Base-by-base conservation (phyloP, 805 yeast genomes). In the Teunomyces lycoperdinae region DNA sequence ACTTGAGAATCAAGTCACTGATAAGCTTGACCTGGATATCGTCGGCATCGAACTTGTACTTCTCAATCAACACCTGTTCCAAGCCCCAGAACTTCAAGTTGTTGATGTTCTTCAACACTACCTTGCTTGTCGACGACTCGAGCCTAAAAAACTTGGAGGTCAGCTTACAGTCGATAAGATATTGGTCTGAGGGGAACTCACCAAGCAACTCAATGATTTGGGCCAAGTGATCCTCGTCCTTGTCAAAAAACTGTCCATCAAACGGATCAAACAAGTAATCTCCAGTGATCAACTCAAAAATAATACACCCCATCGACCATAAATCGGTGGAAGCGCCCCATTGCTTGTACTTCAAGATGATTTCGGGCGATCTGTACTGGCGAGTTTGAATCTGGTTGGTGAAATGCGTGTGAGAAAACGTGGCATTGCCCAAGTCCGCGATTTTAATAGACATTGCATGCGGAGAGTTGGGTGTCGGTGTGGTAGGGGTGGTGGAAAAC, bases 391-490 rank as follows among this genome's bases (percentile, higher is more conserved):
- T 88, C 53, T 89, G 91, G 64, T 89, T 82, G 4, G 96, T 87
- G 66, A 86, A 89, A 63, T 90, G 97, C 44, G 80, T 80, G 60
- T 81, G 78, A 4, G 78, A 74, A 83, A 89, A 88, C 54, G 96
- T 89, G 1, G 96, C 95, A 62, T 91, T 90, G 33, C 97, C 97
- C 49, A 90, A 74, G 65, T 92, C 99, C 2, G 96, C 98, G 52
- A 94, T 85, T 64, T 92, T 92, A 35, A 92, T 60, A 44, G 49
- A 45, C 17, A 47, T 42, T 10, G 34, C 47, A 30, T 29, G 43
- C 9, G 14, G 39, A 27, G 31, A n/a, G 30, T 17, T 13, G 35
- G 5, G n/a, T 34, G 35, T 27, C 4, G 27, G 14, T 5, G 16
- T 13, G 8, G 41, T 24, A 3, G 43, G 34, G 5, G 39, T 11